phyloP scores from a whole-genome alignment of 2,329 filamentous ascomycete genomes.

The Cordyceps tenuipes region DNA sequence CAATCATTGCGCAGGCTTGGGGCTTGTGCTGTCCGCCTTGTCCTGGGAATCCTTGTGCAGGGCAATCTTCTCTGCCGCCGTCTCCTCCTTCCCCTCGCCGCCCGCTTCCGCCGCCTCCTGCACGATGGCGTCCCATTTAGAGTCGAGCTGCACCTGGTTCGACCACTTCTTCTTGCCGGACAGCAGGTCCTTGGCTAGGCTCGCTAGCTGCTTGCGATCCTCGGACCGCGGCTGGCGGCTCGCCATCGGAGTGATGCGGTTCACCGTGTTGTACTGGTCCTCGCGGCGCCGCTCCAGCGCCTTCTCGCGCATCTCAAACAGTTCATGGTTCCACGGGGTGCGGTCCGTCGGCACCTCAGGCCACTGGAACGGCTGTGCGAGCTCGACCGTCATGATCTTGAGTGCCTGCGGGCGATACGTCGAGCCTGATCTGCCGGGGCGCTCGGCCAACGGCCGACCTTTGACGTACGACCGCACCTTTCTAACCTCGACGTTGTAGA shows the following conservation, averaged over 20 bases:
- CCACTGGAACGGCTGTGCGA: slow-evolving; percentile 82
- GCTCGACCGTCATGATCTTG: slow-evolving; percentile 94
- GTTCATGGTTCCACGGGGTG: slow-evolving; percentile 55
- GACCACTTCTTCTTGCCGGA: slow-evolving; percentile 54
- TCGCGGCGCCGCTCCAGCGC: slow-evolving; percentile 34
- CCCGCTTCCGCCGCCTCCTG: slow-evolving; percentile 16
- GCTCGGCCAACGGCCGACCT: slow-evolving; percentile 49
- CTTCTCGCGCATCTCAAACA: slow-evolving; percentile 45
- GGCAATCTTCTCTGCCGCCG: slow-evolving; percentile 17
- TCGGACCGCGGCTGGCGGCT: slow-evolving; percentile 34
- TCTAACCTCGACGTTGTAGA: slow-evolving; percentile 67
- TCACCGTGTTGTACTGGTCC: slow-evolving; percentile 24
- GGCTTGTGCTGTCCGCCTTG: not conserved
- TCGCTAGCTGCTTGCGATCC: slow-evolving; percentile 44
- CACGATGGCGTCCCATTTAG: slow-evolving; percentile 35
- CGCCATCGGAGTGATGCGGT: slow-evolving; percentile 29
- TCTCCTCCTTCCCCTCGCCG: slow-evolving; percentile 3
- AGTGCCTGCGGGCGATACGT: slow-evolving; percentile 63
- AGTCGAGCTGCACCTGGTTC: slow-evolving; percentile 36
- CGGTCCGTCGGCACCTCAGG: slow-evolving; percentile 59
- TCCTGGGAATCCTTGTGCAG: slow-evolving; percentile 5
- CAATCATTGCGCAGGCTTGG: slow-evolving; percentile 3
- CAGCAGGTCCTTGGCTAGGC: slow-evolving; percentile 55
- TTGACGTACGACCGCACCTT: slow-evolving; percentile 72
- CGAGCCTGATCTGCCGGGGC: slow-evolving; percentile 38